Conservation (phyloP, 2,329 filamentous ascomycete genomes). For the Colletotrichum simmondsii region DNA sequence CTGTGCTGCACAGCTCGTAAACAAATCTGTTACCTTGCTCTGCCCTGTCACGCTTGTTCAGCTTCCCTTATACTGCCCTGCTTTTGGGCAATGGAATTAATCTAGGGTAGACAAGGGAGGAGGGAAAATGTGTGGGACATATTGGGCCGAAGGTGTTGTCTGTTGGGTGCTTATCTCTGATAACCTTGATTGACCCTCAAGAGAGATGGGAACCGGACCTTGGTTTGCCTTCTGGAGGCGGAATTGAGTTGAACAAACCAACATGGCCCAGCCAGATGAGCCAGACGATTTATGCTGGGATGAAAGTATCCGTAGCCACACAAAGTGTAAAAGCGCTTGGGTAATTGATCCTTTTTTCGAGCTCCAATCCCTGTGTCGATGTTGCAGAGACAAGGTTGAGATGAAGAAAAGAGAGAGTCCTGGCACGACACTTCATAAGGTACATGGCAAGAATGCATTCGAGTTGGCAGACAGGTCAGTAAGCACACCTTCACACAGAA, state of each 20-base stretch:
- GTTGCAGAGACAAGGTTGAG: constrained; percentile 19
- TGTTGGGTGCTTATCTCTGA: constrained; percentile 16
- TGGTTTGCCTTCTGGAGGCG: not conserved
- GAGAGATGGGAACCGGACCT: not conserved
- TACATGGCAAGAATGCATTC: constrained; percentile 7
- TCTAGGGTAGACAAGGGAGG: not conserved
- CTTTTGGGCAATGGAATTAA: not conserved
- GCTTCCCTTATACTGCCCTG: not conserved
- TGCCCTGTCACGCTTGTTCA: not conserved
- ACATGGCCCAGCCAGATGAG: not conserved
- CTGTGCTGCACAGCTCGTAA: constrained; percentile 13
- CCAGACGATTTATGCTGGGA: not conserved
- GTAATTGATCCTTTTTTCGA: not conserved
- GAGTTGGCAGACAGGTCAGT: constrained; percentile 1
- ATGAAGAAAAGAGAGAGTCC: constrained; percentile 11
- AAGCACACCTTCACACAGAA: not conserved
- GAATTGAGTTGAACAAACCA: not conserved
- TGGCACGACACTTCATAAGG: not conserved
- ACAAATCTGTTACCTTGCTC: not conserved
- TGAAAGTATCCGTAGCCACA: not conserved
- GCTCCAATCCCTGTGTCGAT: constrained; percentile 15
- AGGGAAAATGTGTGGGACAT: not conserved
- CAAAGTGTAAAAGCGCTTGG: not conserved
- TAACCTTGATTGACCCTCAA: not conserved
- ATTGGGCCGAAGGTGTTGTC: not conserved